phyloP scores from a whole-genome alignment of 345 rosid species.

The Isatis tinctoria region DNA sequence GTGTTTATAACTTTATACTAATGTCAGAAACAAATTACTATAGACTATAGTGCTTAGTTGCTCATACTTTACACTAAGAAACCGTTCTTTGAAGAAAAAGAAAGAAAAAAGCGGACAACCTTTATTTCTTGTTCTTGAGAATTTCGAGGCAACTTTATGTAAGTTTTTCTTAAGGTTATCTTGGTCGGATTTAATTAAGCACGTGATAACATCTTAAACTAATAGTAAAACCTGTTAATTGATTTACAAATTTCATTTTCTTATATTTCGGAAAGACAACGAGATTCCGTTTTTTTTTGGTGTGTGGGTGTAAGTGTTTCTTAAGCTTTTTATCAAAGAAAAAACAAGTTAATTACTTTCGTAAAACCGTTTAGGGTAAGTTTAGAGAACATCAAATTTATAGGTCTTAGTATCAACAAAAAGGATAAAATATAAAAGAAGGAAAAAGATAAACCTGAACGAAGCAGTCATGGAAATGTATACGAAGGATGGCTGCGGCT shows the following conservation, averaged over 20 bases:
- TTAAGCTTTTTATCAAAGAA: background rate
- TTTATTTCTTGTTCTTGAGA: background rate
- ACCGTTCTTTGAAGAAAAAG: background rate
- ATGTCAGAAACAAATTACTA: background rate
- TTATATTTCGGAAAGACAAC: background rate
- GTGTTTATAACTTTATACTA: background rate
- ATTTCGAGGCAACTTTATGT: background rate
- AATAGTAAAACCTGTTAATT: background rate
- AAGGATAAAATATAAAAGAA: background rate
- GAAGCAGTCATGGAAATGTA: slow-evolving; percentile 94
- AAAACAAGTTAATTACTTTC: background rate
- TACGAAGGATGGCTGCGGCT: slow-evolving; percentile 91
- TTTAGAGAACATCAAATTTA: background rate
- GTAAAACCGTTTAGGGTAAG: background rate
- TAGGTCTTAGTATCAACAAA: background rate
- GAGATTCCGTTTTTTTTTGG: background rate
- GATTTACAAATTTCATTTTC: background rate
- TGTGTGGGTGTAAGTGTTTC: background rate
- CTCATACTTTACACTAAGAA: background rate
- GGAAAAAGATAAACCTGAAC: slow-evolving; percentile 51
- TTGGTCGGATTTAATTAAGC: slow-evolving; percentile 9
- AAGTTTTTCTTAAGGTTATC: background rate
- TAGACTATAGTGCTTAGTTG: too few species aligned
- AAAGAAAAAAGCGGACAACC: background rate
- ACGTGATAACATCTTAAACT: background rate